Base-by-base conservation (phyloP, 306 rosid species). In the Sicyos edulis region DNA sequence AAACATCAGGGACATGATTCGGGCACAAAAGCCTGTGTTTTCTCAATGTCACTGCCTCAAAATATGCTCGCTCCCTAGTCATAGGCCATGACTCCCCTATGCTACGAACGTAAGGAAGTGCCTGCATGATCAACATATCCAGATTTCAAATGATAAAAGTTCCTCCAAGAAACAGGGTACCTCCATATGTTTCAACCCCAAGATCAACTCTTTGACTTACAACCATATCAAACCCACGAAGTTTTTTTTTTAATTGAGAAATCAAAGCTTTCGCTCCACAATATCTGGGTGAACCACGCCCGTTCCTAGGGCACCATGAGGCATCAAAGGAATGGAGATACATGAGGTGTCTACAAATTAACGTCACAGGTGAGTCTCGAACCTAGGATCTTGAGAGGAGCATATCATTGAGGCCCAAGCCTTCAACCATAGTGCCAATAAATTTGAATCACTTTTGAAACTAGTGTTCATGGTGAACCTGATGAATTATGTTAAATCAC, bases 11-110 rank as follows among this genome's bases (percentile, higher is more conserved):
- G 9, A 85, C 89, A 76, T 92, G 91, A 34, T 85, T 76, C 12
- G 98, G 95, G 74, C 88, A 54, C 45, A 78, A 74, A 19, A 22
- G 71, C 17, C 83, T 75, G 10, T 82, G 79, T 69, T 82, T 82
- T 55, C 66, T 85, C 54, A 92, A 78, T 4, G 91, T 74, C 78
- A 81, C 17, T 2, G 91, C 72, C 86, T 90, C 98, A 82, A 90
- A 93, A 72, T 93, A 90, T 1, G 97, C 96, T 78, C 97, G 82
- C 73, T 93, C 98, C 84, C 81, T 93, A 0, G 97, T 87, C 92
- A 93, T 87, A 2, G 96, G 96, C 98, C 98, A 93, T 63, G 96
- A 88, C 73, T 93, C 98, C 21, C 98, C 98, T 7, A 90, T 84
- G 82, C 82, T 84, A 54, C 97, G 98, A 26, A 93, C 5, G 65